These are phyloP conservation scores for Sugiyamaella americana DNA, from an alignment of 805 yeast species.

Conservation along the genomic window DNA sequence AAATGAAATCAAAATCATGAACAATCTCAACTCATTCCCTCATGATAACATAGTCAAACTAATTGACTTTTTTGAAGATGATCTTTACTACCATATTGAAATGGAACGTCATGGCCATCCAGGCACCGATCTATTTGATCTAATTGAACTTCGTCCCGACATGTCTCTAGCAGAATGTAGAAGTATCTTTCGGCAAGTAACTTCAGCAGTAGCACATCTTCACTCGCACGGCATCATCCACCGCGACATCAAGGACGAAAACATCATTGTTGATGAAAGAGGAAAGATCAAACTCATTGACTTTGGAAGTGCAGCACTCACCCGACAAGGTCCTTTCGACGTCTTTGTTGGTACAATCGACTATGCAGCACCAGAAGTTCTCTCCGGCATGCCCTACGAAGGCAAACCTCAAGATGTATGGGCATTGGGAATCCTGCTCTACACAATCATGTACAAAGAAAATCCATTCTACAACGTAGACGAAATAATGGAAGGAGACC, in stretches of 20 bases:
- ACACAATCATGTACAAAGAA: slow-evolving; percentile 86
- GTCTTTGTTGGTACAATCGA: slow-evolving; percentile 97
- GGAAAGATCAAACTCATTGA: slow-evolving; percentile 84
- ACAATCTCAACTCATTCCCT: slow-evolving; percentile 55
- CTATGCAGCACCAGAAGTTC: slow-evolving; percentile 95
- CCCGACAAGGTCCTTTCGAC: slow-evolving; percentile 88
- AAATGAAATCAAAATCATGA: slow-evolving; percentile 91
- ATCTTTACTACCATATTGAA: slow-evolving; percentile 80
- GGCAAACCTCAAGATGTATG: slow-evolving; percentile 96
- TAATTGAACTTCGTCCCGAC: slow-evolving; percentile 76
- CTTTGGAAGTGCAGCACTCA: slow-evolving; percentile 92
- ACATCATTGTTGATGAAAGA: slow-evolving; percentile 70
- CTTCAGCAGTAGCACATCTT: slow-evolving; percentile 70
- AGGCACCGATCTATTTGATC: slow-evolving; percentile 87
- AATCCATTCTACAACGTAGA: slow-evolving; percentile 95
- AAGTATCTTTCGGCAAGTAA: slow-evolving; percentile 71
- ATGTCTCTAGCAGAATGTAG: slow-evolving; percentile 77
- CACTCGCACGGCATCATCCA: slow-evolving; percentile 87
- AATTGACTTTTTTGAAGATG: slow-evolving; percentile 90
- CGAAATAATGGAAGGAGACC: slow-evolving; percentile 87
- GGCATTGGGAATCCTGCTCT: slow-evolving; percentile 89
- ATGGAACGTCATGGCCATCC: slow-evolving; percentile 88
- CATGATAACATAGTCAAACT: slow-evolving; percentile 85
- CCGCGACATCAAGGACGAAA: slow-evolving; percentile 93
- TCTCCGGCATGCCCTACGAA: slow-evolving; percentile 79